Evolutionary conservation across 2,329 filamentous ascomycete genomes (phyloP).

Genomic region (Botrytis galanthina): DNA sequence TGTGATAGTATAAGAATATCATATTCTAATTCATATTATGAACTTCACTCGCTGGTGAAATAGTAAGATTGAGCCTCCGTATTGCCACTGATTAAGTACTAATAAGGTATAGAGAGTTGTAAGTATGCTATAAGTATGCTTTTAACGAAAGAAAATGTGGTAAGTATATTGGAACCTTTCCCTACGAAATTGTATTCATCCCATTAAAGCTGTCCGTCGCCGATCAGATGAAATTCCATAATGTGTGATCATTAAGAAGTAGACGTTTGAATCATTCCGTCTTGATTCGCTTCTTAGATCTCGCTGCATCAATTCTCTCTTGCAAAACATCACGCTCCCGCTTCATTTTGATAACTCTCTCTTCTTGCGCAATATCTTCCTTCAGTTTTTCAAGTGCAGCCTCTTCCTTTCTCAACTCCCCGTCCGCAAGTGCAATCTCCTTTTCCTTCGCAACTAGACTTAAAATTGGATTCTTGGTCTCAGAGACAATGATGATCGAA

Average conservation of each 20-base stretch:
- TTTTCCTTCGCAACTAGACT: too few relatives aligned
- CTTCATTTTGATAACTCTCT: slow-evolving; percentile 16
- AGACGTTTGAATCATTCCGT: neutral
- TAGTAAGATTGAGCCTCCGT: too few relatives aligned
- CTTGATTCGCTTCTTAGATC: neutral
- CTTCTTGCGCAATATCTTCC: slow-evolving; percentile 12
- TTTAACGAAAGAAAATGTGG: neutral
- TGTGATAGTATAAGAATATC: neutral
- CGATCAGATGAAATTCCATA: neutral
- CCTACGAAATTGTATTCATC: too few relatives aligned
- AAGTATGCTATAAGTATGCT: neutral
- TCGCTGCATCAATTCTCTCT: neutral
- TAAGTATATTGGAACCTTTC: neutral
- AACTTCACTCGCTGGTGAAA: neutral
- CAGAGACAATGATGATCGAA: too few relatives aligned
- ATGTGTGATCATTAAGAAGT: neutral
- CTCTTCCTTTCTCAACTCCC: neutral
- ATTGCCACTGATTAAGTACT: too few relatives aligned
- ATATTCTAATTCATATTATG: neutral
- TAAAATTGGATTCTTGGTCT: too few relatives aligned
- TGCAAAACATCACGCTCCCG: neutral
- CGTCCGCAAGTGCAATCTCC: neutral
- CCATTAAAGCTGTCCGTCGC: neutral
- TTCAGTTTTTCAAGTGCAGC: neutral
- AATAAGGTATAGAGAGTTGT: neutral